A percentile compares a stretch with the other conserved stretches of the same genome.
These are phyloP conservation scores for Picocystis sp. DNA, from an alignment of 163 green algal genomes.

Conservation along the genomic window DNA sequence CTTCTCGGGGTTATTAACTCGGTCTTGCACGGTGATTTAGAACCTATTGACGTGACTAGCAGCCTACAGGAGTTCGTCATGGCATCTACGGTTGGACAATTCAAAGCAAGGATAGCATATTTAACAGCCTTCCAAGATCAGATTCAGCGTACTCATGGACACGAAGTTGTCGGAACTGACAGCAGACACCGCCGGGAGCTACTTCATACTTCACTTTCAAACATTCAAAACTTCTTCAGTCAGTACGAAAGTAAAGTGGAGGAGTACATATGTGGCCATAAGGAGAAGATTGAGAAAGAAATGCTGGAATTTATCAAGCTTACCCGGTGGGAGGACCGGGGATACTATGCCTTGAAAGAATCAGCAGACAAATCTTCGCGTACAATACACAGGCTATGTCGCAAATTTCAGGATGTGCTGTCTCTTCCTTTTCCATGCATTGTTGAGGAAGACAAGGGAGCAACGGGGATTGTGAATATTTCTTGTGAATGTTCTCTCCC, in stretches of 20 bases:
- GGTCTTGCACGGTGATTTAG: not conserved
- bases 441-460: slow-evolving; percentile 27
- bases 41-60: slow-evolving; percentile 4
- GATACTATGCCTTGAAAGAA: slow-evolving; percentile 66
- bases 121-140: slow-evolving; percentile 56
- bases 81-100: slow-evolving; percentile 73
- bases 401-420: slow-evolving; percentile 40
- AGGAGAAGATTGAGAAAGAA: slow-evolving; percentile 42
- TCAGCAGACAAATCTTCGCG: slow-evolving; percentile 65
- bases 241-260: too few species aligned
- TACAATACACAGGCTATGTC: slow-evolving; percentile 63
- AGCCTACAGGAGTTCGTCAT: slow-evolving; percentile 76
- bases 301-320: slow-evolving; percentile 86
- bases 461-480: slow-evolving; percentile 44
- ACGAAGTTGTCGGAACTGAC: too few species aligned
- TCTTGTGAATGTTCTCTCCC: too few species aligned
- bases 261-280: too few species aligned
- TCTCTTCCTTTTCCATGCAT: slow-evolving; percentile 28
- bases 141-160: slow-evolving; percentile 13
- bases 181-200: too few species aligned
- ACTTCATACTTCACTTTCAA: too few species aligned
- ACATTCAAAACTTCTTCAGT: too few species aligned
- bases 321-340: slow-evolving; percentile 91
- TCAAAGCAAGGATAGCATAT: slow-evolving; percentile 47
- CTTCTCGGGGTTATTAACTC: slow-evolving; percentile 48